phyloP scores from a whole-genome alignment of 2,329 filamentous ascomycete genomes.

The Claviceps sp. region DNA sequence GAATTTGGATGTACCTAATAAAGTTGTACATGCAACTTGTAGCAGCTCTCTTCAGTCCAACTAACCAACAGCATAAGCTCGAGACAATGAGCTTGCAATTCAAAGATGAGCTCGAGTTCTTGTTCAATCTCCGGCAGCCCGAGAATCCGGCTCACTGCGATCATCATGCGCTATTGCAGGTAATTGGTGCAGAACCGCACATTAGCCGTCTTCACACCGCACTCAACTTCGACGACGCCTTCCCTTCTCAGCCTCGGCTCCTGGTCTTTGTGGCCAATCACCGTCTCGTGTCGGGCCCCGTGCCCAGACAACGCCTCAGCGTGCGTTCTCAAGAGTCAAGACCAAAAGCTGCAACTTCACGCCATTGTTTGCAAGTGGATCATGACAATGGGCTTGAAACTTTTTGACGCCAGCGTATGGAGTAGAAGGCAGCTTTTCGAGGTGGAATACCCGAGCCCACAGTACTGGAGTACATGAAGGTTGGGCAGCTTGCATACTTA shows the following conservation, averaged over 20 bases:
- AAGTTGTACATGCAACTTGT: neutral
- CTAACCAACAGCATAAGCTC: neutral
- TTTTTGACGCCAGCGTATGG: neutral
- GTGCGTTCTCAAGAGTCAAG: neutral
- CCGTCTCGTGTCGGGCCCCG: conserved; percentile 15
- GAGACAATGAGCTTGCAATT: too few relatives aligned
- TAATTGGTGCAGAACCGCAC: neutral
- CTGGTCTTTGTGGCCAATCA: conserved; percentile 15
- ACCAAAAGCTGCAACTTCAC: neutral
- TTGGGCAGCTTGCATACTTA: too few relatives aligned
- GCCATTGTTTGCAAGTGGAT: neutral
- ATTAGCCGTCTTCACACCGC: neutral
- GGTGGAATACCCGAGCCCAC: too few relatives aligned
- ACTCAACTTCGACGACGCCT: neutral
- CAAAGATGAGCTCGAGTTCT: too few relatives aligned
- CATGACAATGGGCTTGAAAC: neutral
- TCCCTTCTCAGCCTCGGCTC: neutral
- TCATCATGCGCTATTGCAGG: neutral
- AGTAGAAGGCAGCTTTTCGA: too few relatives aligned
- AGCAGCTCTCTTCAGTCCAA: neutral
- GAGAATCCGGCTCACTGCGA: too few relatives aligned
- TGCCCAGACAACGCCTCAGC: conserved; percentile 10
- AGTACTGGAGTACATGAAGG: too few relatives aligned
- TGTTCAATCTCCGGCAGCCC: too few relatives aligned
- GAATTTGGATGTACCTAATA: too few relatives aligned